These are phyloP conservation scores for Limnanthes douglasii DNA, from an alignment of 345 rosid species.

Conservation along the genomic window DNA sequence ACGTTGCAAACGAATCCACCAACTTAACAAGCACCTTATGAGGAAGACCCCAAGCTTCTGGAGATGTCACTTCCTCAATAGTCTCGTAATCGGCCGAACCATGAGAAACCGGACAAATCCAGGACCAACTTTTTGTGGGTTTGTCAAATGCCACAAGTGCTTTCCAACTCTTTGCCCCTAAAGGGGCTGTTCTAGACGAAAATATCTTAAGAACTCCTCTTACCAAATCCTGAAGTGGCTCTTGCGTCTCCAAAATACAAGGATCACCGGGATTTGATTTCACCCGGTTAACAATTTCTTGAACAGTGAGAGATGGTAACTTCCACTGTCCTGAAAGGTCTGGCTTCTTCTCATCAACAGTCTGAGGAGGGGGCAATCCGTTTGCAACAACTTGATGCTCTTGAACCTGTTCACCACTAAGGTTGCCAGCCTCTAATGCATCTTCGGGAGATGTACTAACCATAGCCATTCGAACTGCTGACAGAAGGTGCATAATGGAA, in stretches of 20 bases:
- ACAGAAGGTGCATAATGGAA: conserved; percentile 88
- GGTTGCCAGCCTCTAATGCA: conserved; percentile 38
- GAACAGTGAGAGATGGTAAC: conserved; percentile 59
- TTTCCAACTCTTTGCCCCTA: conserved; percentile 98
- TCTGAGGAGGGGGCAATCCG: conserved; percentile 31
- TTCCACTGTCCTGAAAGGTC: conserved; percentile 26
- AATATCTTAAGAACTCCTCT: conserved; percentile 91
- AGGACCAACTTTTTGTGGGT: conserved; percentile 74
- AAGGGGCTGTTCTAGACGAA: conserved; percentile 83
- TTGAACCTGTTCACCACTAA: conserved; percentile 29
- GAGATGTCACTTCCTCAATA: conserved; percentile 80
- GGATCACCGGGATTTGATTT: conserved; percentile 92
- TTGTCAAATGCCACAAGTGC: conserved; percentile 72
- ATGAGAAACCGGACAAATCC: conserved; percentile 66
- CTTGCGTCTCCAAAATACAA: conserved; percentile 86
- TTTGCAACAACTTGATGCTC: conserved; percentile 26
- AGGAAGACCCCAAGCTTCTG: conserved; percentile 90
- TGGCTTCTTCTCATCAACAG: conserved; percentile 18
- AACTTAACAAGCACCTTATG: conserved; percentile 93
- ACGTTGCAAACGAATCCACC: conserved; percentile 92
- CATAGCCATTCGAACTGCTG: conserved; percentile 92
- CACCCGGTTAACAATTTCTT: conserved; percentile 87
- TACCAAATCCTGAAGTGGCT: conserved; percentile 89
- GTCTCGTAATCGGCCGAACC: conserved; percentile 45
- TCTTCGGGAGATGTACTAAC: conserved; percentile 47